Base-by-base conservation (phyloP, 1,139 yeast genomes). In the Yamadazyma siamensis region DNA sequence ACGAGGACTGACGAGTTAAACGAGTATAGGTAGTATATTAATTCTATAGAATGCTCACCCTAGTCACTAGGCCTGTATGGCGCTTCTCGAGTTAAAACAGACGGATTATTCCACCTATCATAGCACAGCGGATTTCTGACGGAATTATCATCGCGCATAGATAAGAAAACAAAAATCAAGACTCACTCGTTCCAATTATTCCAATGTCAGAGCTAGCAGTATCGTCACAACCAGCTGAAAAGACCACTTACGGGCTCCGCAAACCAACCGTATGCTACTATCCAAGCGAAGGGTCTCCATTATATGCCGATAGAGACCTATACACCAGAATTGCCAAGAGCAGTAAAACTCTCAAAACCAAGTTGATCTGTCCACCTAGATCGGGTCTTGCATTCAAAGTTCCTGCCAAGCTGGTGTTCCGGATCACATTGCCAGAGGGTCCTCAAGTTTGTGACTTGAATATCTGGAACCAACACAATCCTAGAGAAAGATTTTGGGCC, bases 371-470 rank as follows among this genome's bases (percentile, higher is more conserved):
- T 41, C 68, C 69, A 23, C 76, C 78, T 25, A 57, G 82, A 40
- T 61, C 78, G 1, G 85, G 80, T 3, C 61, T 71, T 32, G 80
- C 83, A 0, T 74, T 80, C 58, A 71, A 70, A 39, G 76, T 78
- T 10, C 79, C 81, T 9, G 77, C 77, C 14, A 76, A 74, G 11
- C 61, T 71, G 18, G 67, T 78, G 16, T 75, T 80, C 40, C 59
- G 85, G 21, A 60, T 79, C 32, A 73, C 75, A 5, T 75, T 83
- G 0, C 80, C 83, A 2, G 77, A 78, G 41, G 85, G 85, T 2
- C 81, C 85, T 2, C 85, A 78, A 49, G 85, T 79, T 4, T 78
- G 83, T 44, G 85, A 79, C 46, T 65, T 78, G 52, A 78, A 79
- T 53, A 69, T 77, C 29, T 78, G 84, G 85, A 74, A 70, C 46